Evolutionary conservation across 495 filamentous ascomycete genomes (phyloP).

Genomic region (Achaetomiella virescens): DNA sequence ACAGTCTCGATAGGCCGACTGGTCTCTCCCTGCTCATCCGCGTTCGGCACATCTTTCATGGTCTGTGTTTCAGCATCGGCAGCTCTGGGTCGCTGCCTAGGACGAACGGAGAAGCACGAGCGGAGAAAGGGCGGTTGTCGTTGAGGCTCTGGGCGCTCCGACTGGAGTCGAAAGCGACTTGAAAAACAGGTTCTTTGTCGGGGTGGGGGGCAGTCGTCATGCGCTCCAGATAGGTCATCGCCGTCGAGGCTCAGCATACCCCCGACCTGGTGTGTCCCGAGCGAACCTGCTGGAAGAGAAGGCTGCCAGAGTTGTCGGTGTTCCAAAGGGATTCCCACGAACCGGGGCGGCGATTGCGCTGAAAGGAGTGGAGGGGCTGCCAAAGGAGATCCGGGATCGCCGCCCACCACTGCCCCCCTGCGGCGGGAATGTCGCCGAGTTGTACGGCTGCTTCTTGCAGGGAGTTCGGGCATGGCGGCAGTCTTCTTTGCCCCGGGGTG

Average conservation of each 20-base stretch:
- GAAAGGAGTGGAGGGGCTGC: constrained; percentile 57
- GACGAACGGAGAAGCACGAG: constrained; percentile 23
- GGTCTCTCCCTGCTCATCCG: constrained; percentile 16
- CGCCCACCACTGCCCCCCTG: constrained; percentile 49
- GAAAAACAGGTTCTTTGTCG: constrained; percentile 65
- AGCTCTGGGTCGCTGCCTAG: constrained; percentile 10
- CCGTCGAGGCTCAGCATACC: constrained; percentile 75
- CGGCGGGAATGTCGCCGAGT: constrained; percentile 58
- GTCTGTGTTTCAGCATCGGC: constrained; percentile 27
- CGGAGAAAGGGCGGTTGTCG: constrained; percentile 24
- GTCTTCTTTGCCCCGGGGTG: constrained; percentile 28
- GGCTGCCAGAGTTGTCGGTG: constrained; percentile 48
- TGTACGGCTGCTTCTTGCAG: constrained; percentile 72
- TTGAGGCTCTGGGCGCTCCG: constrained; percentile 22
- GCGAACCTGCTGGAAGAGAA: constrained; percentile 33
- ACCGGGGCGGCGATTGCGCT: constrained; percentile 38
- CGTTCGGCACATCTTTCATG: constrained; percentile 17
- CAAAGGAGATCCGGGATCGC: constrained; percentile 27
- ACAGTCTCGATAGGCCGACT: constrained; percentile 12
- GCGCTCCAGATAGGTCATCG: constrained; percentile 56
- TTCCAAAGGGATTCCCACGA: constrained; percentile 53
- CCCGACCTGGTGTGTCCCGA: constrained; percentile 51
- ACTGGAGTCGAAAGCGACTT: constrained; percentile 23
- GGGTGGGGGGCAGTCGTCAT: constrained; percentile 86
- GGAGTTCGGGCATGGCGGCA: constrained; percentile 79